Conservation (phyloP, 164 flowering plant species). For the Akebia trifoliata region DNA sequence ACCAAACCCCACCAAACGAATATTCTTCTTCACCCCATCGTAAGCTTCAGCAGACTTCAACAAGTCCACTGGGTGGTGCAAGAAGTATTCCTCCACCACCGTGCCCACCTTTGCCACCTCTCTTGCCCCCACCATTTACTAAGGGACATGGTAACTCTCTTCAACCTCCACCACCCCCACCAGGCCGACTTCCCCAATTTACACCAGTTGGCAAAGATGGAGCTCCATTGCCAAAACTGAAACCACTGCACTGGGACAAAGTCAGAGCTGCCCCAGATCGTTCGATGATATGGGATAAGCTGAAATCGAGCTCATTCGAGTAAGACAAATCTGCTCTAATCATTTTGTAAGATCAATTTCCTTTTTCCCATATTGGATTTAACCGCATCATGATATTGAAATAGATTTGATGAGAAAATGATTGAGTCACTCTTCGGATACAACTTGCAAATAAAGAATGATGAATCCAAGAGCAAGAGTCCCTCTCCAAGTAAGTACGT, state of each 20-base stretch:
- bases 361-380: background rate
- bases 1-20: constrained; percentile 14
- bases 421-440: constrained; percentile 91
- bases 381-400: constrained; percentile 1
- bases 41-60: constrained; percentile 10
- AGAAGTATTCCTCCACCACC: constrained; percentile 20
- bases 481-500: constrained; percentile 88
- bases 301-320: constrained; percentile 90
- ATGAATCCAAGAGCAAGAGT: constrained; percentile 65
- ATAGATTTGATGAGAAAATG: constrained; percentile 91
- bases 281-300: constrained; percentile 90
- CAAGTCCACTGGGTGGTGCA: constrained; percentile 2
- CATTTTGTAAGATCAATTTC: background rate
- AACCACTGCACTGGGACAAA: constrained; percentile 99
- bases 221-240: constrained; percentile 71
- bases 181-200: constrained; percentile 31
- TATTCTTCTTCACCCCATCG: constrained; percentile 4
- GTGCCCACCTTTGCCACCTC: constrained; percentile 17
- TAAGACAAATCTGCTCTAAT: constrained; percentile 29
- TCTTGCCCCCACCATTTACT: constrained; percentile 33
- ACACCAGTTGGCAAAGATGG: constrained; percentile 68
- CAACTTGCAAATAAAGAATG: constrained; percentile 58
- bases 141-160: constrained; percentile 19
- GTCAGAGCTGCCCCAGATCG: constrained; percentile 79
- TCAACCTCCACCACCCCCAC: constrained; percentile 59